phyloP scores from a whole-genome alignment of 257 asterid genomes.

The Solanum bulbocastanum region DNA sequence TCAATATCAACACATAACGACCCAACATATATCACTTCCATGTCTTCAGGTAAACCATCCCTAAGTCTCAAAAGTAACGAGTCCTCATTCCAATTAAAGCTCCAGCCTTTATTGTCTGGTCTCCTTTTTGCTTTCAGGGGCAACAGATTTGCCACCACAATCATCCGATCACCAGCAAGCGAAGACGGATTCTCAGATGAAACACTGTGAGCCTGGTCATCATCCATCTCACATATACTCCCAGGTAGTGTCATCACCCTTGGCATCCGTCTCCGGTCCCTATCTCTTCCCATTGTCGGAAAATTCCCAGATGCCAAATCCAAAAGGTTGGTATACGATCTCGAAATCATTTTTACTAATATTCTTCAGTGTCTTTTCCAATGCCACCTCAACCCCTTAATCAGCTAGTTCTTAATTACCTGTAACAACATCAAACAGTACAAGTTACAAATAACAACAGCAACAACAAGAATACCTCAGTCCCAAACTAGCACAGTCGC shows the following conservation, averaged over 20 bases:
- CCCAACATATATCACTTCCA: constrained; percentile 71
- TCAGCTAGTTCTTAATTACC: not conserved
- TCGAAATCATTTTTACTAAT: constrained; percentile 57
- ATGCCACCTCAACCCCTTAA: not conserved
- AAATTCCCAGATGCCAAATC: constrained; percentile 84
- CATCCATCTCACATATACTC: constrained; percentile 57
- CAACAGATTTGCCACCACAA: constrained; percentile 65
- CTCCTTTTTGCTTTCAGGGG: constrained; percentile 74
- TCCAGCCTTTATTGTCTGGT: constrained; percentile 87
- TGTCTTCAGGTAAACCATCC: constrained; percentile 77
- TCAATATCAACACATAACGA: constrained; percentile 60
- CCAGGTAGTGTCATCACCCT: constrained; percentile 82
- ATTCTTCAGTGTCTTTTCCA: constrained; percentile 6
- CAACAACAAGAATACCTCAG: not conserved
- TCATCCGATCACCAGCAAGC: constrained; percentile 67
- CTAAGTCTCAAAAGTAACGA: constrained; percentile 60
- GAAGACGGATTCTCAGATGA: constrained; percentile 72
- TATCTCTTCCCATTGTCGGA: constrained; percentile 59
- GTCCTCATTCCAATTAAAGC: constrained; percentile 77
- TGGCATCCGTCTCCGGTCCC: constrained; percentile 54
- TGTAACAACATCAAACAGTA: not conserved
- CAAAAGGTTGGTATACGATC: constrained; percentile 74
- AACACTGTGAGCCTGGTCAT: constrained; percentile 61
- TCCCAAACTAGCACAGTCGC: not conserved
- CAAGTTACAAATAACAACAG: not conserved